These are phyloP conservation scores for Breviolum minutum DNA, from an alignment of 73 alveolate genomes.

Conservation along the genomic window DNA sequence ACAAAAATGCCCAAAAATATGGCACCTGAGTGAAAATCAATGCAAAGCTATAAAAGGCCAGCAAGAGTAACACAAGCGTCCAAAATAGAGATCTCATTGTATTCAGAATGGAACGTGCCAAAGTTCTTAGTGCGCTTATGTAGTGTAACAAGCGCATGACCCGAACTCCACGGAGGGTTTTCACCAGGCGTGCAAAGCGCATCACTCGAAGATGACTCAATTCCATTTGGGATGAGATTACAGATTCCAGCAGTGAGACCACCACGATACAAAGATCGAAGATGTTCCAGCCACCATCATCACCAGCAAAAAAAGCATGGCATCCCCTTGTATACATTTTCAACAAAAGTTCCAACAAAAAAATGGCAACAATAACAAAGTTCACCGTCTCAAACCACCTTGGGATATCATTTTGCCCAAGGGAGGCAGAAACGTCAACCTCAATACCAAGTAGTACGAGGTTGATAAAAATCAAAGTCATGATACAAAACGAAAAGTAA, in stretches of 20 bases:
- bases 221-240: not conserved
- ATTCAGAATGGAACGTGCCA: constrained; percentile 45
- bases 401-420: constrained; percentile 28
- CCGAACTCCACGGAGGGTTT: constrained; percentile 45
- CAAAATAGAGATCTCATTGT: constrained; percentile 28
- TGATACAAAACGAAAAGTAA: constrained; percentile 27
- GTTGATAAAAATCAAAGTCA: constrained; percentile 28
- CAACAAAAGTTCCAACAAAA: not conserved
- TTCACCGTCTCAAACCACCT: constrained; percentile 49
- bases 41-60: not conserved
- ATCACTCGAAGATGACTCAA: constrained; percentile 48
- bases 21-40: not conserved
- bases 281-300: constrained; percentile 12
- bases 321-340: not conserved
- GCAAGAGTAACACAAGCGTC: constrained; percentile 21
- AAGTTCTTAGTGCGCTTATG: constrained; percentile 34
- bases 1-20: too few species aligned
- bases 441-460: constrained; percentile 40
- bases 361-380: not conserved
- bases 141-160: constrained; percentile 47
- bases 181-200: constrained; percentile 58
- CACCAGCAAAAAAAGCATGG: not conserved
- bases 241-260: not conserved
- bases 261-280: not conserved
- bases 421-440: constrained; percentile 6